Base-by-base conservation (phyloP, 1,284 basidiomycete species). In the Cryptococcus sp. region DNA sequence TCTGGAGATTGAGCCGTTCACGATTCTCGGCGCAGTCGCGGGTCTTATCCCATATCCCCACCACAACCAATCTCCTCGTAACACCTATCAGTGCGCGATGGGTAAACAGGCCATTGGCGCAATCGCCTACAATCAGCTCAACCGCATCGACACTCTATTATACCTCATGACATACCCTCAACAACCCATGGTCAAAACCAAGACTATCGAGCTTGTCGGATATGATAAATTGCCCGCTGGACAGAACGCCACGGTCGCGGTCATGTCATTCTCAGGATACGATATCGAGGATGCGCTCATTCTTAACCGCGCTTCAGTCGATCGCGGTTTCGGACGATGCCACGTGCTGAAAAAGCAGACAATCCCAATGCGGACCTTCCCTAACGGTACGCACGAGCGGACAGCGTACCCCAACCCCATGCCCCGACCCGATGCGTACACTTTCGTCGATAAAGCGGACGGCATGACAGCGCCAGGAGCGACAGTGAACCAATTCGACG, bases 21-120 rank as follows among this genome's bases (percentile, higher is more conserved):
- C 96, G 1, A 84, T 99, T 55, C 86, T 99, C 17, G 96, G 96
- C 8, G 96, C 94, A 19, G 95, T 98, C 45, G 96, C 96, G 6
- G 96, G 97, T 41, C 85, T 99, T 20, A 99, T 99, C 72, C 96
- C 96, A 10, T 99, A 99, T 74, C 96, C 97, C 0, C 96, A 99
- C 75, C 96, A 99, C 79, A 99, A 99, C 74, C 97, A 99, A 76
- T 98, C 94, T 2, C 96, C 97, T 5, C 88, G 96, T 57, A 98
- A 99, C 74, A 99, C 96, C 1, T 99, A 99, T 75, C 94, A 99
- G 82, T 99, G 96, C 75, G 96, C 96, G 53, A 99, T 99, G 96
- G 96, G 96, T 63, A 99, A 99, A 82, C 96, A 99, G 82, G 96
- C 96, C 0, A 98, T 99, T 63, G 96, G 96, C n/a, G 94, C 93